These are phyloP conservation scores for Cyberlindnera nakhonratchasimensis DNA, from an alignment of 805 yeast genomes.

Conservation along the genomic window DNA sequence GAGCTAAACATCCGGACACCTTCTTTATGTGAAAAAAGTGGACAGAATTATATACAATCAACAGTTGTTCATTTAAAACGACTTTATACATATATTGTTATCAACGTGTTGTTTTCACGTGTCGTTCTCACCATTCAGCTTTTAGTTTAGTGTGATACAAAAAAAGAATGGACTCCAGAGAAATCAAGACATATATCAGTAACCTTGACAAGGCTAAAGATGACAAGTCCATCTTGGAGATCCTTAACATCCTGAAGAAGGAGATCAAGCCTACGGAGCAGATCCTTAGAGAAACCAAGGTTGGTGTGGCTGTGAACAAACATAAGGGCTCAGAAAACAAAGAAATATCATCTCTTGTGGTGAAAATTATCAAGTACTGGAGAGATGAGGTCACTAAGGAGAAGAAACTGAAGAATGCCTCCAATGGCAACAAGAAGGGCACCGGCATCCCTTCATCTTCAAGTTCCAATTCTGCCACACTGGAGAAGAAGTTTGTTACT, in stretches of 20 bases:
- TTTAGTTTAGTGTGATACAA: not conserved
- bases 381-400: constrained; percentile 79
- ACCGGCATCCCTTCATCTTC: constrained; percentile 18
- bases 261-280: constrained; percentile 83
- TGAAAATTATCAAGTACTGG: constrained; percentile 83
- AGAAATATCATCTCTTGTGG: constrained; percentile 69
- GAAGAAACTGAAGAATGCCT: constrained; percentile 33
- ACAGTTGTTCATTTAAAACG: not conserved
- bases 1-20: too few relatives aligned
- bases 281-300: constrained; percentile 85
- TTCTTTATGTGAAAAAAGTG: too few relatives aligned
- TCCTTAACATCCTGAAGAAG: constrained; percentile 60
- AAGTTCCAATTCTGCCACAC: constrained; percentile 6
- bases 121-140: too few relatives aligned
- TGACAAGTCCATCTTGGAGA: constrained; percentile 61
- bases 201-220: constrained; percentile 71
- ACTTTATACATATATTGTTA: too few relatives aligned
- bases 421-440: constrained; percentile 8
- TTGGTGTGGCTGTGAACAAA: constrained; percentile 95
- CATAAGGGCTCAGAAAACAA: constrained; percentile 63
- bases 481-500: constrained; percentile 39
- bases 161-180: constrained; percentile 55
- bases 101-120: too few relatives aligned
- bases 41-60: not conserved
- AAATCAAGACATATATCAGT: constrained; percentile 64